Percentiles rank a stretch among this genome's conserved stretches.
These are phyloP conservation scores for Lactifluus pinguis DNA, from an alignment of 768 basidiomycete species.

Conservation along the genomic window DNA sequence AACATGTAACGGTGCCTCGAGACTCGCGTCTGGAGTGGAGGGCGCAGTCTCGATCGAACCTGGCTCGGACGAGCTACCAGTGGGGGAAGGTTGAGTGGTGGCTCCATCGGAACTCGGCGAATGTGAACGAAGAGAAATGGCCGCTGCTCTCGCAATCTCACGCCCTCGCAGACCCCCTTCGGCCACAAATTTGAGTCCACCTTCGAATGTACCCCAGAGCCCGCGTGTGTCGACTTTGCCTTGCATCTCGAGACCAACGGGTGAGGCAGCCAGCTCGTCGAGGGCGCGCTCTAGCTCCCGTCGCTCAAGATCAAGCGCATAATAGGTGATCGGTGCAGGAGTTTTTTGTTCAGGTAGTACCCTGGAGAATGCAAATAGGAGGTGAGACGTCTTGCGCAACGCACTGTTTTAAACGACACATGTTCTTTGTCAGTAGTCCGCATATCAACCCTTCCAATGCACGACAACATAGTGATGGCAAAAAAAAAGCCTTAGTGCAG, in stretches of 20 bases:
- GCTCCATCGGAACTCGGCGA: constrained; percentile 25
- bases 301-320: constrained; percentile 89
- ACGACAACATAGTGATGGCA: too few species aligned
- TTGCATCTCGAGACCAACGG: constrained; percentile 48
- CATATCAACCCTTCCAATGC: too few species aligned
- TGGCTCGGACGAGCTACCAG: too few species aligned
- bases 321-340: constrained; percentile 61
- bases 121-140: neutral
- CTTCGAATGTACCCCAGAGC: constrained; percentile 87
- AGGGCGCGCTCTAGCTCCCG: constrained; percentile 80
- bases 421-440: neutral
- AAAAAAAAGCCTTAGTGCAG: too few species aligned
- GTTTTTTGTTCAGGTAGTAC: constrained; percentile 32
- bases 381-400: constrained; percentile 79
- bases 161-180: constrained; percentile 46
- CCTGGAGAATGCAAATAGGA: constrained; percentile 65
- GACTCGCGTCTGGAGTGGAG: too few species aligned
- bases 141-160: constrained; percentile 6
- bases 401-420: constrained; percentile 40
- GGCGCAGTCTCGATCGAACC: too few species aligned
- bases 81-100: too few species aligned
- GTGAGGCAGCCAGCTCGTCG: constrained; percentile 50
- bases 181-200: constrained; percentile 72
- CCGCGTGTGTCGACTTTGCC: constrained; percentile 78
- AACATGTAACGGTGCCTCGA: too few species aligned